A percentile compares a stretch with the other conserved stretches of the same genome.
These are phyloP conservation scores for Tricholomella constricta DNA, from an alignment of 768 basidiomycete species.

Conservation along the genomic window DNA sequence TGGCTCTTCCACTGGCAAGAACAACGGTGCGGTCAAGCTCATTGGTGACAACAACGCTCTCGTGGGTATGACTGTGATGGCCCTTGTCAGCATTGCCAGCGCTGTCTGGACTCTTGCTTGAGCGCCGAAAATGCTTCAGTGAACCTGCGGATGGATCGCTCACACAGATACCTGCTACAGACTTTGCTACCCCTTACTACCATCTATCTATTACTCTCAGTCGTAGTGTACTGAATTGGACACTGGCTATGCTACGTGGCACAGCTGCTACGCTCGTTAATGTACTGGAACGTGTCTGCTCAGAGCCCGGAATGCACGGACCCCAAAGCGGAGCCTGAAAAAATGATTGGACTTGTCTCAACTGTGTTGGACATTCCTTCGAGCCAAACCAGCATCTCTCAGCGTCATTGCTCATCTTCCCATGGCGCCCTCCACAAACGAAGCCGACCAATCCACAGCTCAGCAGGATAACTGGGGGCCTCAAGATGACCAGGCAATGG, in stretches of 20 bases:
- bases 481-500: slow-evolving; percentile 49
- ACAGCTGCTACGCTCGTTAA: slow-evolving; percentile 14
- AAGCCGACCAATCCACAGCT: slow-evolving; percentile 32
- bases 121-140: slow-evolving; percentile 6
- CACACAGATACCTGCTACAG: not conserved
- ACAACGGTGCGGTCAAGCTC: slow-evolving; percentile 22
- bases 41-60: slow-evolving; percentile 34
- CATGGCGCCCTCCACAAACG: slow-evolving; percentile 21
- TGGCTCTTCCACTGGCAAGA: slow-evolving; percentile 19
- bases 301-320: slow-evolving; percentile 15
- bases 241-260: slow-evolving; percentile 7
- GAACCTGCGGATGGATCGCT: not conserved
- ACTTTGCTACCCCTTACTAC: slow-evolving; percentile 16
- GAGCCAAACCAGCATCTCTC: slow-evolving; percentile 7
- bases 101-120: slow-evolving; percentile 46
- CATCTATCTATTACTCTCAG: slow-evolving; percentile 12
- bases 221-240: slow-evolving; percentile 16
- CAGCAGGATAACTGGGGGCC: slow-evolving; percentile 52
- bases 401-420: slow-evolving; percentile 8
- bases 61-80: slow-evolving; percentile 36
- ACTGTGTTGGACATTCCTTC: slow-evolving; percentile 10
- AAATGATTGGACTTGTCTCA: slow-evolving; percentile 12
- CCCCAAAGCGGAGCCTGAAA: slow-evolving; percentile 21
- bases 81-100: slow-evolving; percentile 39
- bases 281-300: not conserved